Evolutionary conservation across 139 green algal species (phyloP).

Genomic region (Chlorella sp.): DNA sequence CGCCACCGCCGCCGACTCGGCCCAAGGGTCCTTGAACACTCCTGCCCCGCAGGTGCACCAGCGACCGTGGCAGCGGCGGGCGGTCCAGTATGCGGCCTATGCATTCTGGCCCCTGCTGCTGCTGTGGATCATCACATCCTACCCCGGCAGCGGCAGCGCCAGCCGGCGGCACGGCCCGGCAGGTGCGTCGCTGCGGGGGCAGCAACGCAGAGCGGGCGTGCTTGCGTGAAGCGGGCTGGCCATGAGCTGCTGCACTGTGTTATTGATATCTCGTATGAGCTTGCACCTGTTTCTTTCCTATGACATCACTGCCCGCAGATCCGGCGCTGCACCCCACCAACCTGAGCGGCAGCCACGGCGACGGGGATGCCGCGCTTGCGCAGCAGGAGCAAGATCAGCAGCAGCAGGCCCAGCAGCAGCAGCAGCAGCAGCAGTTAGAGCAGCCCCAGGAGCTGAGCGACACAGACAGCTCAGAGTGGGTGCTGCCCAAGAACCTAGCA

Average conservation of each 20-base stretch:
- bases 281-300: not conserved
- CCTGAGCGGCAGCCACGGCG: too few relatives aligned
- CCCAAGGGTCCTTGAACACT: too few relatives aligned
- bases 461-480: not conserved
- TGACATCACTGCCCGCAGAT: not conserved
- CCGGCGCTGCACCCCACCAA: too few relatives aligned
- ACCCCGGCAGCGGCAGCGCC: slow-evolving; percentile 3
- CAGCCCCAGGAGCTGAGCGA: not conserved
- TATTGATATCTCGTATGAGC: not conserved
- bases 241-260: too few relatives aligned
- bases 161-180: not conserved
- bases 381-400: not conserved
- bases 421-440: not conserved
- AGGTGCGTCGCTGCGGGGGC: not conserved
- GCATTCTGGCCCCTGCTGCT: slow-evolving; percentile 27
- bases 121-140: slow-evolving; percentile 17
- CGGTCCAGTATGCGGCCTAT: slow-evolving; percentile 15
- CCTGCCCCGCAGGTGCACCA: slow-evolving; percentile 19
- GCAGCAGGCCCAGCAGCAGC: not conserved
- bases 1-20: not conserved
- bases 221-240: too few relatives aligned
- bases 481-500: not conserved
- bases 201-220: not conserved
- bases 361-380: not conserved
- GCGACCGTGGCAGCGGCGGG: slow-evolving; percentile 4